A percentile compares a stretch with the other conserved stretches of the same genome.
Evolutionary conservation across 306 rosid species (phyloP).

Genomic region (Styphnolobium japonicum): DNA sequence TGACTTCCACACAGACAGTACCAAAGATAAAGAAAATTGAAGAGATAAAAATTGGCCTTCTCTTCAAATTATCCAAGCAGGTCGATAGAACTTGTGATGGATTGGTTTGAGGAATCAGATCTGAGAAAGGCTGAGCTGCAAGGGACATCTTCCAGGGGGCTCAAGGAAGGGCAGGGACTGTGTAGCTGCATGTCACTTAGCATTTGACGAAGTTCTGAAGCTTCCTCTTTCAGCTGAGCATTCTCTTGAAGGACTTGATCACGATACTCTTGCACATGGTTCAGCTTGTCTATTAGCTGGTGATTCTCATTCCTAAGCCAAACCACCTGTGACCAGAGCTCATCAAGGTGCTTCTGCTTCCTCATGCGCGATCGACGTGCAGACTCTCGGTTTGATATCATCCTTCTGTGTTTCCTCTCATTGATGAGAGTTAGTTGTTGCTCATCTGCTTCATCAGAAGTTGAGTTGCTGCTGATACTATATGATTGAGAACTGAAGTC

Average conservation of each 20-base stretch:
- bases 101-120: conserved; percentile 57
- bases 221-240: conserved; percentile 68
- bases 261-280: conserved; percentile 63
- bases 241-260: conserved; percentile 67
- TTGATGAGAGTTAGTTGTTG: conserved; percentile 60
- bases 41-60: conserved; percentile 3
- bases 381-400: conserved; percentile 94
- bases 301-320: conserved; percentile 89
- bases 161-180: conserved; percentile 53
- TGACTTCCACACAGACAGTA: conserved; percentile 33
- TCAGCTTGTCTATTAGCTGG: conserved; percentile 65
- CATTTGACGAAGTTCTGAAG: conserved; percentile 74
- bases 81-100: conserved; percentile 51
- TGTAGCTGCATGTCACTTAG: conserved; percentile 59
- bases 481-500: conserved; percentile 58
- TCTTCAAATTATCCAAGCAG: conserved; percentile 41
- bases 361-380: conserved; percentile 92
- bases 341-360: conserved; percentile 90
- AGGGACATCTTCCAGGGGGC: conserved; percentile 53
- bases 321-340: conserved; percentile 90
- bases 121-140: conserved; percentile 44
- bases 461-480: conserved; percentile 74
- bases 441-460: conserved; percentile 88
- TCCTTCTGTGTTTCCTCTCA: conserved; percentile 85
- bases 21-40: not conserved